Evolutionary conservation across 352 stramenopile species (phyloP).

Genomic region (Salisapilia sapeloensis): DNA sequence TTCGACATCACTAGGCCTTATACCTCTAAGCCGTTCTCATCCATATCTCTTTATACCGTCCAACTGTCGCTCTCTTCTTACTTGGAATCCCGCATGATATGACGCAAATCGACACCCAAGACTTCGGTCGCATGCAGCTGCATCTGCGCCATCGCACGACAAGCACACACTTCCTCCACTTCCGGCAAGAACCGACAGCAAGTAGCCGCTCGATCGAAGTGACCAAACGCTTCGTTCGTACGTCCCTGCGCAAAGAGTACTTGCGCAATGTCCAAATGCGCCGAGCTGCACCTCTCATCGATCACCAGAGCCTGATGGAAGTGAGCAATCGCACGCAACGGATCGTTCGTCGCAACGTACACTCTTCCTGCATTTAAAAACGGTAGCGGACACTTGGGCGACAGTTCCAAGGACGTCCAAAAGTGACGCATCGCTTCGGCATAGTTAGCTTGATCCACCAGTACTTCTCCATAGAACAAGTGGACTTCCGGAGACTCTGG

Average conservation of each 20-base stretch:
- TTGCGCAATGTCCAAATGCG: constrained; percentile 72
- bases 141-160: constrained; percentile 66
- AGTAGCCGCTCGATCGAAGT: constrained; percentile 49
- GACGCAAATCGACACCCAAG: constrained; percentile 64
- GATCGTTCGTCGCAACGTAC: constrained; percentile 72
- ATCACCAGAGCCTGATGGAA: constrained; percentile 66
- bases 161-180: constrained; percentile 66
- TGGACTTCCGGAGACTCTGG: constrained; percentile 58
- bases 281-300: constrained; percentile 59
- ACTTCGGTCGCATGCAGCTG: constrained; percentile 74
- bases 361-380: constrained; percentile 72
- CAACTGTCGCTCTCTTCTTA: constrained; percentile 16
- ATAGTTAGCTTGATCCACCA: constrained; percentile 72
- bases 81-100: constrained; percentile 76
- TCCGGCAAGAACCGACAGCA: constrained; percentile 73
- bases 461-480: constrained; percentile 68
- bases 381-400: constrained; percentile 54
- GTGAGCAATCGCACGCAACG: constrained; percentile 57
- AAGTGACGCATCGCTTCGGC: constrained; percentile 67
- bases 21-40: no score
- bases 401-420: constrained; percentile 45
- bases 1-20: no score
- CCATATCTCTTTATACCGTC: no score
- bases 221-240: constrained; percentile 43
- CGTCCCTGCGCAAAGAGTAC: constrained; percentile 72